These are phyloP conservation scores for Leccinum griseonigrum DNA, from an alignment of 1,284 basidiomycete genomes.

Conservation along the genomic window DNA sequence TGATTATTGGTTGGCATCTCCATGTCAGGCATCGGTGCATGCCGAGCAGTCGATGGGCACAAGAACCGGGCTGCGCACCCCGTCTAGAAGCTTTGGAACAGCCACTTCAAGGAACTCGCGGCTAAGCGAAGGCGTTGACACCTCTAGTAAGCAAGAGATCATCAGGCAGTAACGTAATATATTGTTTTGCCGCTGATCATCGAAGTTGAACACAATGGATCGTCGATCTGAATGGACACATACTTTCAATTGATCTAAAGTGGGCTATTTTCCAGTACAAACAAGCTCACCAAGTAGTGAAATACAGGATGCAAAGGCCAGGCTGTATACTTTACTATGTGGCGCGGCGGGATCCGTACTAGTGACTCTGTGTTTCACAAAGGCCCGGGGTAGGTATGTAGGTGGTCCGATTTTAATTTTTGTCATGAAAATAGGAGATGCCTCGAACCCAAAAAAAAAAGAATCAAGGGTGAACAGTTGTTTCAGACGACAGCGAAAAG, in stretches of 20 bases:
- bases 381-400: neutral
- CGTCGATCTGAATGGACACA: neutral
- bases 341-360: neutral
- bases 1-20: constrained; percentile 33
- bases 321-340: neutral
- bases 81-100: too few relatives aligned
- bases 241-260: neutral
- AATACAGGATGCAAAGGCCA: too few relatives aligned
- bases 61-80: neutral
- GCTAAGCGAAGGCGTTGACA: neutral
- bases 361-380: neutral
- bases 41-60: neutral
- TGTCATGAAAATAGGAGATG: neutral
- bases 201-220: neutral
- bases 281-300: too few relatives aligned
- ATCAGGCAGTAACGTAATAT: neutral
- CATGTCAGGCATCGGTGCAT: neutral
- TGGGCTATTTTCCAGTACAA: neutral
- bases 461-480: neutral
- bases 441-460: neutral
- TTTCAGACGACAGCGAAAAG: neutral
- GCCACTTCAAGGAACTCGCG: neutral
- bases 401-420: too few relatives aligned
- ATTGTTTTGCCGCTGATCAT: neutral
- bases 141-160: neutral